Conservation (phyloP, 1,284 basidiomycete species). For the Vanrija humicola region DNA sequence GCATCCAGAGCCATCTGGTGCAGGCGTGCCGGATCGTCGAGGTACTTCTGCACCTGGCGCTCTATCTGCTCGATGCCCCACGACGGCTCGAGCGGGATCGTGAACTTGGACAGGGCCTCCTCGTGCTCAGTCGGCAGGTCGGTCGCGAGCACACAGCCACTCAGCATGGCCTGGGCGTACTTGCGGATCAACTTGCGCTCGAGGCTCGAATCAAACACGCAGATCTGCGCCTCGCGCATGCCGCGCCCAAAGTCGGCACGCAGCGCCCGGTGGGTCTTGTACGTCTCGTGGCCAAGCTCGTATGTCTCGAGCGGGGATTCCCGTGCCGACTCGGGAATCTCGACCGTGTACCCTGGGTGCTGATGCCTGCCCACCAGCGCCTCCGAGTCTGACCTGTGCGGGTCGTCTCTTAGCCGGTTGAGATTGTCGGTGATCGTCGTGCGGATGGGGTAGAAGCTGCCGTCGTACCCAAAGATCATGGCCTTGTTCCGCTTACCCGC, state of each 20-base stretch:
- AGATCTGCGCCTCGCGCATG: constrained; percentile 45
- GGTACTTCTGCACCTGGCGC: constrained; percentile 26
- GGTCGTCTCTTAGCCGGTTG: constrained; percentile 4
- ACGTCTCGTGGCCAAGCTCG: constrained; percentile 30
- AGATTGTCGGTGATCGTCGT: constrained; percentile 36
- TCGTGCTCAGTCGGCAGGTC: constrained; percentile 48
- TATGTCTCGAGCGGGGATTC: constrained; percentile 42
- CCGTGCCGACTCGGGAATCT: constrained; percentile 23
- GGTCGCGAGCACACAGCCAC: constrained; percentile 46
- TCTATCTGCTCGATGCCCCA: constrained; percentile 43
- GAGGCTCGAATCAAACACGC: constrained; percentile 48
- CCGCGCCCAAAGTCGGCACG: constrained; percentile 43
- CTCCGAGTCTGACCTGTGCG: neutral
- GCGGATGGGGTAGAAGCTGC: constrained; percentile 48
- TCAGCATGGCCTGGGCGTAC: constrained; percentile 46
- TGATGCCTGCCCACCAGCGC: constrained; percentile 31
- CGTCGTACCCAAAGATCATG: constrained; percentile 46
- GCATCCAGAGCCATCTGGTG: constrained; percentile 44
- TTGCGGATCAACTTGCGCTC: constrained; percentile 49
- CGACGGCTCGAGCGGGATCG: constrained; percentile 37
- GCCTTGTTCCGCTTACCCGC: constrained; percentile 32
- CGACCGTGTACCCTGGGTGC: constrained; percentile 45
- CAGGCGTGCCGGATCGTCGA: constrained; percentile 34
- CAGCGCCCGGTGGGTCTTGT: constrained; percentile 31
- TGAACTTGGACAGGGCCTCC: constrained; percentile 33